Base-by-base conservation (phyloP, 129 eudicot genomes). In the Scalesia atractyloides region DNA sequence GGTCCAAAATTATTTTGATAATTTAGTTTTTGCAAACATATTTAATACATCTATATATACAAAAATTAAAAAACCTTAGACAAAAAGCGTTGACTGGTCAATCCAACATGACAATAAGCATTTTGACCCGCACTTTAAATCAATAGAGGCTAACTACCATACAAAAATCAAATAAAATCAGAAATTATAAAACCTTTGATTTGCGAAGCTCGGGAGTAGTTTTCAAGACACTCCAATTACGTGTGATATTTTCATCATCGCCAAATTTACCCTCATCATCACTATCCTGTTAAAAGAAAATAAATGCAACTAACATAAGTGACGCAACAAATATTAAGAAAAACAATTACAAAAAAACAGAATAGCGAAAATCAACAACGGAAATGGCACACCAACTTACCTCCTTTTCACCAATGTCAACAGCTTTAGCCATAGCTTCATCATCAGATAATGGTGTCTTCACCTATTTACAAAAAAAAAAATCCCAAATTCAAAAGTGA, bases 341-440 rank as follows among this genome's bases (percentile, higher is more conserved):
- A 37, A 68, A 6, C 15, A 22, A 20, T 10, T n/a, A 5, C 8
- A 44, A 14, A 7, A 8, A 71, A 47, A 24, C 10, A 66, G 7
- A 49, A 64, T 7, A 56, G 51, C 0, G 10, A 9, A 53, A 57
- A 49, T 11, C 0, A 12, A 75, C 37, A 75, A 18, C 7, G 22
- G 22, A 60, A 41, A 80, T 44, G 26, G 54, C 56, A 54, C 44
- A 60, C 13, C 37, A 6, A 53, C 86, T 84, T 79, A 90, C 99
- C 77, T 95, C 99, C 79, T 86, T 88, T 90, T 90, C 97, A 24
- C 99, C 99, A 37, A 95, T 95, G 82, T 95, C 99, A 68, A 95
- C 94, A 39, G 99, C 99, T 63, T 74, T 84, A 69, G 99, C 96
- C 99, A 94, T 94, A 65, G 99, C 96, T 33, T 95, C 97, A 79